phyloP scores from a whole-genome alignment of 2,329 filamentous ascomycete species.

The Coniochaeta sp. region DNA sequence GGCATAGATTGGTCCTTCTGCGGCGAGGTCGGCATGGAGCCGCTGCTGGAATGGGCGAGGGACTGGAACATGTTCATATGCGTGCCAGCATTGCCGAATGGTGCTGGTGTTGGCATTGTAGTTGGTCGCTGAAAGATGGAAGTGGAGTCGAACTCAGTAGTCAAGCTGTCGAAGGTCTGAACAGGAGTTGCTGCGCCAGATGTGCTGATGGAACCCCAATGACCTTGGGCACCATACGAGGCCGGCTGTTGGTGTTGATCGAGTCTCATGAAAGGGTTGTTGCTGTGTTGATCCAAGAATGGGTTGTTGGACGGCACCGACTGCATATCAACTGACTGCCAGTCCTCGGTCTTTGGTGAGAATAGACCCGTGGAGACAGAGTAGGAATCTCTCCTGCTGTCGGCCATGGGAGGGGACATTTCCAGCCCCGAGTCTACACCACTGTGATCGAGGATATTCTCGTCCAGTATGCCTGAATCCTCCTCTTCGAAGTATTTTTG shows the following conservation, averaged over 20 bases:
- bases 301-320: slow-evolving; percentile 57
- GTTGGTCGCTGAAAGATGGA: slow-evolving; percentile 43
- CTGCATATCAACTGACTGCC: slow-evolving; percentile 59
- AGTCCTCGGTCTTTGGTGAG: slow-evolving; percentile 58
- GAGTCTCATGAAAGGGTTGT: slow-evolving; percentile 62
- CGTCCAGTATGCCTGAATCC: slow-evolving; percentile 53
- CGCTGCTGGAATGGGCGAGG: slow-evolving; percentile 33
- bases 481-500: slow-evolving; percentile 57
- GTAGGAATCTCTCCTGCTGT: slow-evolving; percentile 58
- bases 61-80: slow-evolving; percentile 46
- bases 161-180: slow-evolving; percentile 58
- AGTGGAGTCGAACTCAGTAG: slow-evolving; percentile 46
- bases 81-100: slow-evolving; percentile 45
- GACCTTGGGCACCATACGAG: slow-evolving; percentile 29
- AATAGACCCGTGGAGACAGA: slow-evolving; percentile 50
- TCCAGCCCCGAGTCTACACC: slow-evolving; percentile 54
- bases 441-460: slow-evolving; percentile 52
- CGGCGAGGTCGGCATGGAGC: slow-evolving; percentile 46
- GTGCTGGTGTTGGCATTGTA: slow-evolving; percentile 41
- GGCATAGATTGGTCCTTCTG: slow-evolving; percentile 50
- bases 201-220: slow-evolving; percentile 48
- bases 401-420: slow-evolving; percentile 55
- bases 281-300: slow-evolving; percentile 49
- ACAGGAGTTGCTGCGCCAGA: slow-evolving; percentile 71
- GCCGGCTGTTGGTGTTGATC: slow-evolving; percentile 35